Percentiles rank a stretch among this genome's conserved stretches.
phyloP scores from a whole-genome alignment of 2,329 filamentous ascomycete genomes.

The Epichloe amarillans region DNA sequence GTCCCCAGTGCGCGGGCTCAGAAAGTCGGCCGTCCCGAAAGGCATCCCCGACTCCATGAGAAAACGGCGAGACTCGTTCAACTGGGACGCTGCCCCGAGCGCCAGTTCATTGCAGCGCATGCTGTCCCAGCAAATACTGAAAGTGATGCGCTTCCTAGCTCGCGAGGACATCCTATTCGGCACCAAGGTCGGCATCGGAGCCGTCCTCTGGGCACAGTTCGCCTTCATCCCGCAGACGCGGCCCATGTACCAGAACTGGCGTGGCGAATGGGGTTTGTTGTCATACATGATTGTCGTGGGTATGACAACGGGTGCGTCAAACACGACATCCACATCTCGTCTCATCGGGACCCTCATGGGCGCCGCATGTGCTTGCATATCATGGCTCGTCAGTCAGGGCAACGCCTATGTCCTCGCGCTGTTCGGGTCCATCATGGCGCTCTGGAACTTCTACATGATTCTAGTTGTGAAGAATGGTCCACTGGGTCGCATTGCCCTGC shows the following conservation, averaged over 20 bases:
- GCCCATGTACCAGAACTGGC: constrained; percentile 72
- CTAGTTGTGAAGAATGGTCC: constrained; percentile 73
- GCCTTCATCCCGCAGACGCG: constrained; percentile 71
- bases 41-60: constrained; percentile 43
- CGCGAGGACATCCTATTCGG: constrained; percentile 59
- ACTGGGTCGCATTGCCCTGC: constrained; percentile 81
- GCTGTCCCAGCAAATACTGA: constrained; percentile 32
- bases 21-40: constrained; percentile 39
- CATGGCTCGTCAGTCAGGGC: constrained; percentile 65
- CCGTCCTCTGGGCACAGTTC: constrained; percentile 76
- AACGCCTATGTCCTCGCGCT: constrained; percentile 66
- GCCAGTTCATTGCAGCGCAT: constrained; percentile 29
- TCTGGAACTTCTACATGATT: constrained; percentile 83
- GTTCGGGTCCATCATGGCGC: constrained; percentile 67
- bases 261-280: constrained; percentile 90
- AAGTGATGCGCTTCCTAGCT: constrained; percentile 32
- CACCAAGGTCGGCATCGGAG: constrained; percentile 85
- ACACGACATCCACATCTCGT: constrained; percentile 78
- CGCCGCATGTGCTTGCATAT: constrained; percentile 57
- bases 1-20: constrained; percentile 27
- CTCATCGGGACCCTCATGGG: constrained; percentile 80
- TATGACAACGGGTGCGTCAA: constrained; percentile 93
- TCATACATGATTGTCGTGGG: constrained; percentile 98
- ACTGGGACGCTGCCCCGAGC: constrained; percentile 41
- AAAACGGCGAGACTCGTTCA: constrained; percentile 37